phyloP scores from a whole-genome alignment of 352 stramenopile genomes.

The Chrysophaeum taylorii region DNA sequence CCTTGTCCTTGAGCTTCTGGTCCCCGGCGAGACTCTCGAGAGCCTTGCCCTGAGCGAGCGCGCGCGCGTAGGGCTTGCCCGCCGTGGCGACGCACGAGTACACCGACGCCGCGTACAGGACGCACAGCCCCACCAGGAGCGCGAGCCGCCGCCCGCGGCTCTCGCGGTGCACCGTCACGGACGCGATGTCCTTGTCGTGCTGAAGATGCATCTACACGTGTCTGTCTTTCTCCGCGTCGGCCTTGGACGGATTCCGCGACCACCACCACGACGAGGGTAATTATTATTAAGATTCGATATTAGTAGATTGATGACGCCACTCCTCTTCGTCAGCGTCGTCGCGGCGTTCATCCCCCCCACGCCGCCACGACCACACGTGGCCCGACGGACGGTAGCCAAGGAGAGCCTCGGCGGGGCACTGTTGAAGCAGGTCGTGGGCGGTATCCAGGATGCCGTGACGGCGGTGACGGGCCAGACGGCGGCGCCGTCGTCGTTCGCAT shows the following conservation, averaged over 20 bases:
- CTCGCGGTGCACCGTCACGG: conserved; percentile 9
- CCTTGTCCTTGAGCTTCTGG: neutral
- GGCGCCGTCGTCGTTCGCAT: neutral
- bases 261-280: too few relatives aligned
- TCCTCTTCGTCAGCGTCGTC: too few relatives aligned
- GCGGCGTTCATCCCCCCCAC: too few relatives aligned
- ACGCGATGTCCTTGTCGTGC: conserved; percentile 18
- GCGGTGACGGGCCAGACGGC: neutral
- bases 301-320: too few relatives aligned
- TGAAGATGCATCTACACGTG: conserved; percentile 9
- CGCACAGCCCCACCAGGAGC: neutral
- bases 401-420: too few relatives aligned
- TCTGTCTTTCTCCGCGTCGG: too few relatives aligned
- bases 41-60: neutral
- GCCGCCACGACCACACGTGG: too few relatives aligned
- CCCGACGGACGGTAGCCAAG: too few relatives aligned
- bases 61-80: neutral
- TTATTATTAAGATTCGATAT: too few relatives aligned
- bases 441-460: neutral
- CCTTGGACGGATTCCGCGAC: too few relatives aligned
- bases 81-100: neutral
- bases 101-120: neutral
- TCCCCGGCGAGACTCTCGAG: neutral
- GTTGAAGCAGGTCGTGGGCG: neutral
- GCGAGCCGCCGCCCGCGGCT: neutral